phyloP scores from a whole-genome alignment of 805 yeast genomes.

The Nakazawaea populi region DNA sequence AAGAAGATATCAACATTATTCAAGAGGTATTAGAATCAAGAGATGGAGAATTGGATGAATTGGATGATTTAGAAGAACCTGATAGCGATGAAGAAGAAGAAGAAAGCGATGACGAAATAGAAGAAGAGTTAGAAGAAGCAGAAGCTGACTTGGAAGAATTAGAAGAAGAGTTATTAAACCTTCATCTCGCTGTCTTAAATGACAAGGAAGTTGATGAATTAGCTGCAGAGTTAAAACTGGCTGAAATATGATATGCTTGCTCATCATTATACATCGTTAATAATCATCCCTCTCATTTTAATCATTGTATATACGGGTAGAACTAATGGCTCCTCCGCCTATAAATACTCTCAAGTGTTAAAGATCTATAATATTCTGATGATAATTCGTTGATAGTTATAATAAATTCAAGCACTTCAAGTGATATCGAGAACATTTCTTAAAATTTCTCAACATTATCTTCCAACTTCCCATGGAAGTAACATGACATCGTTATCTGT shows the following conservation, averaged over 20 bases:
- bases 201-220: constrained; percentile 46
- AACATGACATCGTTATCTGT: too few species aligned
- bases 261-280: neutral
- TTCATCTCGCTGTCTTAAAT: constrained; percentile 30
- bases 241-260: neutral
- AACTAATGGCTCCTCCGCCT: too few species aligned
- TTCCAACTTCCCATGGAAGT: too few species aligned
- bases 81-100: constrained; percentile 67
- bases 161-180: constrained; percentile 47
- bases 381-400: too few species aligned
- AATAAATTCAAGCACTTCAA: too few species aligned
- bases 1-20: constrained; percentile 58
- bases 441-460: too few species aligned
- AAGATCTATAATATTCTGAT: too few species aligned
- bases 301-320: too few species aligned
- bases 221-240: constrained; percentile 46
- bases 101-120: constrained; percentile 41
- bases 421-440: too few species aligned
- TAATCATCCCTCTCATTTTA: too few species aligned
- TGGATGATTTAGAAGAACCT: constrained; percentile 89
- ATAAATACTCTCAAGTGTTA: too few species aligned
- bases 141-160: constrained; percentile 44
- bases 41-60: constrained; percentile 87
- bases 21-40: constrained; percentile 59
- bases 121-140: constrained; percentile 38